These are phyloP conservation scores for Rhizophora apiculata DNA, from an alignment of 345 rosid genomes.

Conservation along the genomic window DNA sequence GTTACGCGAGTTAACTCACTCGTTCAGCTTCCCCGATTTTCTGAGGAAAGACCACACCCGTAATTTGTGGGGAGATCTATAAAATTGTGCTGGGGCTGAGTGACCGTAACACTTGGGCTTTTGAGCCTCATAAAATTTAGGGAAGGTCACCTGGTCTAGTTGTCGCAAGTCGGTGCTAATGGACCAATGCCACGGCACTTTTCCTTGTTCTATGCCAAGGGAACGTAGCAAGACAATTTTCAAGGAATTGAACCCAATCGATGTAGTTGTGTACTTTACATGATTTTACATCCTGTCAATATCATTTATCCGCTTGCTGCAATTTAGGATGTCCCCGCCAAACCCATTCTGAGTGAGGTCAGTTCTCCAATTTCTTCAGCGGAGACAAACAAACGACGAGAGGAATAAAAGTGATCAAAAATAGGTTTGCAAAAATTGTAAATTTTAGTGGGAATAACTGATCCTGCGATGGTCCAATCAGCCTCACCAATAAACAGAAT, in stretches of 20 bases:
- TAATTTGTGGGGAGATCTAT: constrained; percentile 16
- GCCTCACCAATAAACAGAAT: too few relatives aligned
- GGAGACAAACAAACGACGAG: too few relatives aligned
- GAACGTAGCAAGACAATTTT: constrained; percentile 16
- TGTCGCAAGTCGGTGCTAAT: constrained; percentile 21
- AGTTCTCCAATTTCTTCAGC: too few relatives aligned
- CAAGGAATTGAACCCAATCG: constrained; percentile 11
- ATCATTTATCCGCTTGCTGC: not conserved
- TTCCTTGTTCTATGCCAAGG: constrained; percentile 22
- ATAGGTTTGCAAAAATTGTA: not conserved
- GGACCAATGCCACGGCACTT: constrained; percentile 18
- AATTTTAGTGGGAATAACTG: too few relatives aligned
- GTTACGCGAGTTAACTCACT: constrained; percentile 96
- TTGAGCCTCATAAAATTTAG: constrained; percentile 11
- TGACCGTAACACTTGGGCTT: constrained; percentile 21
- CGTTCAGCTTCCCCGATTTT: constrained; percentile 96
- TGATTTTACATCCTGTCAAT: not conserved
- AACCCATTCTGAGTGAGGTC: not conserved
- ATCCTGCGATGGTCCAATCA: too few relatives aligned
- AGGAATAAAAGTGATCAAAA: too few relatives aligned
- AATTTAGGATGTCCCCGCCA: not conserved
- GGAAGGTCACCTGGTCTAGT: constrained; percentile 16
- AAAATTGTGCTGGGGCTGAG: constrained; percentile 13
- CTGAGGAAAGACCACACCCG: constrained; percentile 54
- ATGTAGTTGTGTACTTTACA: constrained; percentile 11